A percentile compares a stretch with the other conserved stretches of the same genome.
Conservation (phyloP, 306 rosid genomes). For the Ormosia emarginata region DNA sequence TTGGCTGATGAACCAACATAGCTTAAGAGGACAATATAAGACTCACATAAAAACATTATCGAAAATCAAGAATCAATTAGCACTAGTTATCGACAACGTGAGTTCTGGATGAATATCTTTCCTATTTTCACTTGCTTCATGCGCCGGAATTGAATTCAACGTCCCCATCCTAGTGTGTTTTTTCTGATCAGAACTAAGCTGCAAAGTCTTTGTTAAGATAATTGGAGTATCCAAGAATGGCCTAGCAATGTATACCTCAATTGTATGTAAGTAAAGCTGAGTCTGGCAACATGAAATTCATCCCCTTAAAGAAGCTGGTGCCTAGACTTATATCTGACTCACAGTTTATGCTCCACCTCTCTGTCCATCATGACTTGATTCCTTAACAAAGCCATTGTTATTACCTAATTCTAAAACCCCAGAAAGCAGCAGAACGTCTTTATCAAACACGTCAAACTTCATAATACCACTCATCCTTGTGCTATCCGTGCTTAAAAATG, state of each 20-base stretch:
- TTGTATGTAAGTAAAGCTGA: conserved; percentile 36
- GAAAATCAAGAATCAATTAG: not conserved
- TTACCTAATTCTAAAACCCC: conserved; percentile 56
- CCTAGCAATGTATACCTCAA: conserved; percentile 82
- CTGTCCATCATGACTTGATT: conserved; percentile 38
- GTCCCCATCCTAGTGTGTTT: conserved; percentile 46
- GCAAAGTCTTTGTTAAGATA: conserved; percentile 65
- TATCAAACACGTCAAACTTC: conserved; percentile 74
- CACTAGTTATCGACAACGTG: conserved; percentile 47
- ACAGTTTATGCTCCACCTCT: conserved; percentile 66
- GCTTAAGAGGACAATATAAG: not conserved
- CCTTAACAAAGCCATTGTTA: conserved; percentile 34
- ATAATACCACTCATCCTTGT: conserved; percentile 71
- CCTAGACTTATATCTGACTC: conserved; percentile 45
- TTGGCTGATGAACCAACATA: not conserved
- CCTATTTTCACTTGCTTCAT: conserved; percentile 48
- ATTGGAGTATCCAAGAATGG: conserved; percentile 67
- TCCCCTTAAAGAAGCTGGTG: conserved; percentile 51
- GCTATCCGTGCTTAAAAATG: conserved; percentile 83
- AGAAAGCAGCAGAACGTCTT: conserved; percentile 53
- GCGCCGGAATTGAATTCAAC: conserved; percentile 69
- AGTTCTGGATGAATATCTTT: conserved; percentile 37
- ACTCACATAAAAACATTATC: not conserved
- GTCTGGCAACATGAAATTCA: conserved; percentile 40
- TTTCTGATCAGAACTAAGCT: conserved; percentile 40